phyloP scores from a whole-genome alignment of 768 basidiomycete species.

The Imleria badia region DNA sequence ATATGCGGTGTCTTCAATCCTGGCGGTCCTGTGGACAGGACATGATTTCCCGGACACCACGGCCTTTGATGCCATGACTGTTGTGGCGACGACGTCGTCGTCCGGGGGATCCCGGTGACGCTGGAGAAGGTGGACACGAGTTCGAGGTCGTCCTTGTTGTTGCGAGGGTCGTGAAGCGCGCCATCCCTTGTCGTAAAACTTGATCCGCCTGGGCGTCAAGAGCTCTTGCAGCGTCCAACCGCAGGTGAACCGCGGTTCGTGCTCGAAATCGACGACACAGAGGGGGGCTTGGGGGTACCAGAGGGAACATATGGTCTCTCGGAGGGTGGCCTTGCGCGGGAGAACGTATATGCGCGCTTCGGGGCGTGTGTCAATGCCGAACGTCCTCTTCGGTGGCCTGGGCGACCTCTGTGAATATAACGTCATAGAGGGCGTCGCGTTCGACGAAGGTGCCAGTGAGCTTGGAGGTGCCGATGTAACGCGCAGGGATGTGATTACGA shows the following conservation, averaged over 20 bases:
- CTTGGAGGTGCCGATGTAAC: constrained; percentile 24
- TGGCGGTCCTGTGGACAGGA: constrained; percentile 30
- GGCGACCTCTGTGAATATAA: constrained; percentile 20
- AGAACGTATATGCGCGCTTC: constrained; percentile 17
- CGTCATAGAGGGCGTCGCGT: constrained; percentile 14
- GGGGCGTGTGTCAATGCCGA: not conserved
- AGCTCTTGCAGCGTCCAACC: constrained; percentile 29
- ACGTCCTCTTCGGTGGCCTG: constrained; percentile 18
- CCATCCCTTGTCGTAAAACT: constrained; percentile 28
- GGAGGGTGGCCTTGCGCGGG: constrained; percentile 11
- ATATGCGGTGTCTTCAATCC: constrained; percentile 30
- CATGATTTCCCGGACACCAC: constrained; percentile 25
- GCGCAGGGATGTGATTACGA: constrained; percentile 25
- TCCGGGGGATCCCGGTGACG: constrained; percentile 21
- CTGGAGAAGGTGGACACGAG: constrained; percentile 11
- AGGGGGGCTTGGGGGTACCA: constrained; percentile 32
- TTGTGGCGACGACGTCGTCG: constrained; percentile 17
- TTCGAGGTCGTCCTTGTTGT: constrained; percentile 13
- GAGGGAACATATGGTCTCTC: constrained; percentile 15
- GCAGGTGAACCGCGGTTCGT: constrained; percentile 28
- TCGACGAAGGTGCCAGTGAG: constrained; percentile 26
- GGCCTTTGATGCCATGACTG: constrained; percentile 15
- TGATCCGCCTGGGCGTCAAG: constrained; percentile 26
- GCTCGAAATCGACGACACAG: constrained; percentile 25
- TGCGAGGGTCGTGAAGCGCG: constrained; percentile 10